These are phyloP conservation scores for Dictyostelium firmibasis DNA, from an alignment of 78 protist species.

Conservation along the genomic window DNA sequence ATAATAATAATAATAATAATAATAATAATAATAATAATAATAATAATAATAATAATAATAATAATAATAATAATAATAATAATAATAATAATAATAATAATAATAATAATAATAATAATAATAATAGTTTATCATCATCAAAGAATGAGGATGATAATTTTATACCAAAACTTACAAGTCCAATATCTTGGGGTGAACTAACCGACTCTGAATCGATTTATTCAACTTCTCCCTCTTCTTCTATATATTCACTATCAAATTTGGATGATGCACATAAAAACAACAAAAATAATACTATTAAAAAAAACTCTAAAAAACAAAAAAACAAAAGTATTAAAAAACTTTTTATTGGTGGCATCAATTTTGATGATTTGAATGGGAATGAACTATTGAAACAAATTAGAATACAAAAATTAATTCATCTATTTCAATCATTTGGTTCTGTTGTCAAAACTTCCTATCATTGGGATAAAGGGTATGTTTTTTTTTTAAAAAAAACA, in stretches of 20 bases:
- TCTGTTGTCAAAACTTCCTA: neutral
- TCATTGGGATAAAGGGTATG: slow-evolving; percentile 66
- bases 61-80: too few species aligned
- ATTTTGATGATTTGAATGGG: slow-evolving; percentile 13
- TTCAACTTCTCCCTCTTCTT: slow-evolving; percentile 1
- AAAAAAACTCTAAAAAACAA: neutral
- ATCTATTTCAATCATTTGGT: slow-evolving; percentile 38
- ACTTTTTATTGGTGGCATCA: slow-evolving; percentile 64
- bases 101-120: neutral
- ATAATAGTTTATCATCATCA: neutral
- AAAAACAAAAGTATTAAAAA: neutral
- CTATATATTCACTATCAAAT: neutral
- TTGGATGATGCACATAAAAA: neutral
- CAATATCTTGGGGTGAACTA: slow-evolving; percentile 46
- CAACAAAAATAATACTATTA: neutral
- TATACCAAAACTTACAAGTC: neutral
- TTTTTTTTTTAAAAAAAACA: neutral
- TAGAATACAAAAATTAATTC: slow-evolving; percentile 4
- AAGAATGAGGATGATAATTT: neutral
- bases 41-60: too few species aligned
- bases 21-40: too few species aligned
- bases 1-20: too few species aligned
- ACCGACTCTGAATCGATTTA: slow-evolving; percentile 15
- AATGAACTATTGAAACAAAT: neutral
- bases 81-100: too few species aligned